Evolutionary conservation across 2,329 filamentous ascomycete species (phyloP).

Genomic region (Aspergillus texensis): DNA sequence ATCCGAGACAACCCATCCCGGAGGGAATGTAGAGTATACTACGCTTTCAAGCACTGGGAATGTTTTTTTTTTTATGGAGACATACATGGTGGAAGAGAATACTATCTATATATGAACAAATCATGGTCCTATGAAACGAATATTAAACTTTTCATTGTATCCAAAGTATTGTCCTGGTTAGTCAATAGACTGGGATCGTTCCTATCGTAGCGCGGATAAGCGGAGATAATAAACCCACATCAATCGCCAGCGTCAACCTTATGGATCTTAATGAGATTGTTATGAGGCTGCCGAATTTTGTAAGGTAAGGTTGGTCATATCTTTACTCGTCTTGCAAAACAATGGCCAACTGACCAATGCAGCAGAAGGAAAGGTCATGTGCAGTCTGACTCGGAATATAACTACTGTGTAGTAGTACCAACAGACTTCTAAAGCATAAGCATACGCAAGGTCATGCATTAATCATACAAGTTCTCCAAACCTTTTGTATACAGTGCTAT

Average conservation of each 20-base stretch:
- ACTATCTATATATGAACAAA: background rate
- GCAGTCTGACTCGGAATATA: background rate
- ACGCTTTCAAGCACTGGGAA: background rate
- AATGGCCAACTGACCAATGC: background rate
- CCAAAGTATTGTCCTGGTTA: background rate
- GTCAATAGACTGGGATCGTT: background rate
- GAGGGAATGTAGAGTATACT: background rate
- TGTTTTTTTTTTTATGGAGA: background rate
- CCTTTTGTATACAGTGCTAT: background rate
- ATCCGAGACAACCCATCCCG: background rate
- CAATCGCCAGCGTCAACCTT: background rate
- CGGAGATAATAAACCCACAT: background rate
- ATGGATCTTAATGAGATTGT: background rate
- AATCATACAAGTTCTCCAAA: background rate
- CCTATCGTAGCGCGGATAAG: background rate
- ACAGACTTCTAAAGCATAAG: background rate
- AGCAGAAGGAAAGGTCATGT: background rate
- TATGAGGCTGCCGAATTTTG: background rate
- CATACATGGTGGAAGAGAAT: background rate
- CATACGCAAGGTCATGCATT: background rate
- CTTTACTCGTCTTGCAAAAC: background rate
- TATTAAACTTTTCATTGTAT: background rate
- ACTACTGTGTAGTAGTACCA: background rate
- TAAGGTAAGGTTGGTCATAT: background rate
- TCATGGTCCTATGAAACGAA: background rate